Conservation (phyloP, 2,329 filamentous ascomycete genomes). For the Lachnellula hyalina region DNA sequence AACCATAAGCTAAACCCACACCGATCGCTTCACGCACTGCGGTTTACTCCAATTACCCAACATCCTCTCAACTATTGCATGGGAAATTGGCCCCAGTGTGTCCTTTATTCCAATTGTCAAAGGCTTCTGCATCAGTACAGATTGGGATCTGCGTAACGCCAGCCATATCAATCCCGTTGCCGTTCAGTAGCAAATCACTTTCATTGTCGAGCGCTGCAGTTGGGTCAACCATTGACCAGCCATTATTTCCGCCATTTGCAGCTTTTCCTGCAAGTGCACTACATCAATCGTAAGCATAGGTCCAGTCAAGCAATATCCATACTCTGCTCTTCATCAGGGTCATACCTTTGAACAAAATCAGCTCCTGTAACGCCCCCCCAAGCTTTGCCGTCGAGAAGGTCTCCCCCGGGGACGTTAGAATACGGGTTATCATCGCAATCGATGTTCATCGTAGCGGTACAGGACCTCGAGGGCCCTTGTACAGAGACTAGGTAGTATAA, state of each 20-base stretch:
- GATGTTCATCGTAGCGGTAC: not conserved
- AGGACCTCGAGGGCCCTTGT: not conserved
- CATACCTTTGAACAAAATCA: slow-evolving; percentile 21
- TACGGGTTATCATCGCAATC: not conserved
- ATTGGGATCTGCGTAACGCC: not conserved
- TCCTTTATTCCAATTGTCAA: not conserved
- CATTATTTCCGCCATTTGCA: not conserved
- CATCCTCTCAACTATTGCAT: not conserved
- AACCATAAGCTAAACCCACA: too few species aligned
- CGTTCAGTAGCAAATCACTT: not conserved
- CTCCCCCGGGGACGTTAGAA: slow-evolving; percentile 20
- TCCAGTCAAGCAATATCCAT: too few species aligned
- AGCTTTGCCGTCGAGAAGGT: slow-evolving; percentile 18
- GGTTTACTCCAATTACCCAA: too few species aligned
- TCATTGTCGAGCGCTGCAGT: not conserved
- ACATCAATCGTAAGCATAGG: too few species aligned
- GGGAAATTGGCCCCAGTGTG: not conserved
- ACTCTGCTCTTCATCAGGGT: too few species aligned
- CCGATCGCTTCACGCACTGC: too few species aligned
- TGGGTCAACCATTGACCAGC: not conserved
- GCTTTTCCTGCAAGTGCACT: not conserved
- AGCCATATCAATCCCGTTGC: not conserved
- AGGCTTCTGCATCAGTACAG: not conserved
- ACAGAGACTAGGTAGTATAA: not conserved
- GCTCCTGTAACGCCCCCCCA: slow-evolving; percentile 27